Base-by-base conservation (phyloP, 2,329 filamentous ascomycete species). In the Pyrenophora seminiperda region DNA sequence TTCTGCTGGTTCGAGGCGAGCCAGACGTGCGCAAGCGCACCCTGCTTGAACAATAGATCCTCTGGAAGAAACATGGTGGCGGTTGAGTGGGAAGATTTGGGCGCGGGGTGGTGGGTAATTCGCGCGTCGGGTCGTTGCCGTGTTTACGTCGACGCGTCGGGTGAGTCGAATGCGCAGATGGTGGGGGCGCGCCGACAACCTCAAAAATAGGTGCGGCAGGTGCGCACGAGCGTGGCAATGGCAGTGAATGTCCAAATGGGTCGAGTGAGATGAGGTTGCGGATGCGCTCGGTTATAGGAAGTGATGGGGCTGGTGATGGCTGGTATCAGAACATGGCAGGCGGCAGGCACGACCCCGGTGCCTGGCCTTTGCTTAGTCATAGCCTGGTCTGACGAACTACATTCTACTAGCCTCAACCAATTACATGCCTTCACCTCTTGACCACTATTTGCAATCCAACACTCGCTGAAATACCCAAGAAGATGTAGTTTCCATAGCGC, bases 1-100 rank as follows among this genome's bases (percentile, higher is more conserved):
- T 93, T 91, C 83, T 97, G 94, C 59, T 97, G 82, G 76, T 97
- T 99, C 79, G 94, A 91, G 24, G 94, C 96, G 55, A 97, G 84
- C 94, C 94, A 99, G 78, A 97, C 92, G 71, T 91, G 90, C 77
- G 94, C 94, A 81, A 99, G 78, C 69, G 94, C 93, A 80, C 94
- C 94, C 66, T 91, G 96, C 86, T 96, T 96, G 74, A 92, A 91
- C 66, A 99, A 84, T 52, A 99, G 84, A 47, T 91, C 91, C 80
- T 96, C 91, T 45, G 94, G 96, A 76, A 97, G 97, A 78, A 99
- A 99, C 94, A 99, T 99, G 66, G 55, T 68, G 66, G 58, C 50
- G 58, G 55, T 41, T 29, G 53, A 45, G 30, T 41, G 15, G 47
- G 15, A 51, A 24, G 19, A 41, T 29, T 50, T 20, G 53, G 47